Percentiles rank a stretch among this genome's conserved stretches.
These are phyloP conservation scores for Oryza rufipogon DNA, from an alignment of 176 grass and related monocot genomes.

Conservation along the genomic window DNA sequence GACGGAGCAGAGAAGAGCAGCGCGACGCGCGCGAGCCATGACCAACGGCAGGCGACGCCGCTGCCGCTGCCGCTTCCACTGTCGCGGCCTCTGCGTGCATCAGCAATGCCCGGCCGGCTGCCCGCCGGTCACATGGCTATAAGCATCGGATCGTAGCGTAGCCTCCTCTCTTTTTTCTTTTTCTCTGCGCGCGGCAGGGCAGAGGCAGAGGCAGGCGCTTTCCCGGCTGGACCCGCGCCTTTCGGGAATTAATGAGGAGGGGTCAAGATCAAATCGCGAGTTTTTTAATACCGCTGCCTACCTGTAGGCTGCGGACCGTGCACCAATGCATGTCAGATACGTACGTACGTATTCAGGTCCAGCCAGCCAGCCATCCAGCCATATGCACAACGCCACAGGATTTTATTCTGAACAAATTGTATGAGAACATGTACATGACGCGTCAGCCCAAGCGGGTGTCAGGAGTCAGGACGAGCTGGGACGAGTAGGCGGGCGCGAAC, in stretches of 20 bases:
- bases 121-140: constrained; percentile 31
- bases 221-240: constrained; percentile 19
- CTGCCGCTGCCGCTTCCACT: too few relatives aligned
- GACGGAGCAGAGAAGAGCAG: background rate
- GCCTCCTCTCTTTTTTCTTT: too few relatives aligned
- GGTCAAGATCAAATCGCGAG: constrained; percentile 13
- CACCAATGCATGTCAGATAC: constrained; percentile 5
- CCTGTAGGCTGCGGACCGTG: background rate
- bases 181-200: too few relatives aligned
- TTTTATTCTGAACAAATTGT: background rate
- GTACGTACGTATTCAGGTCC: background rate
- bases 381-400: background rate
- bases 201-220: background rate
- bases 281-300: background rate
- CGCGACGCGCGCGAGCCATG: background rate
- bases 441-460: background rate
- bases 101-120: too few relatives aligned
- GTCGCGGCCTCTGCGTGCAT: background rate
- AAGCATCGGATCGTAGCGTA: background rate
- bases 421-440: background rate
- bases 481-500: background rate
- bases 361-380: background rate
- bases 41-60: background rate
- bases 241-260: constrained; percentile 47
- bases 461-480: too few relatives aligned